A percentile compares a stretch with the other conserved stretches of the same genome.
Evolutionary conservation across 768 basidiomycete genomes (phyloP).

Genomic region (Artomyces pyxidatus): DNA sequence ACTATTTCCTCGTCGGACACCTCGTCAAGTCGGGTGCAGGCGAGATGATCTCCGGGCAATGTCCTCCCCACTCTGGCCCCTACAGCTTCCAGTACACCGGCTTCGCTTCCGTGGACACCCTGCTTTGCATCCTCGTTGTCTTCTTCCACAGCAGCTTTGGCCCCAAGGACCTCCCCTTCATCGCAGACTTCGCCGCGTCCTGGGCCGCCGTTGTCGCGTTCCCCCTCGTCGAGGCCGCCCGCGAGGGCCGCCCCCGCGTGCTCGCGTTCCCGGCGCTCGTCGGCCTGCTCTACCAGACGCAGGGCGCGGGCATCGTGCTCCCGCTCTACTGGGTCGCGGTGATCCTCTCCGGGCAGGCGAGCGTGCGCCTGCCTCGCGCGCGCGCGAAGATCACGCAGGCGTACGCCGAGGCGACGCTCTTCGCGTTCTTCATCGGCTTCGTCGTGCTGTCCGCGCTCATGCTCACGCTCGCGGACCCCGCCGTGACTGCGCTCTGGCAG

Average conservation of each 20-base stretch:
- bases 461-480: slow-evolving; percentile 7
- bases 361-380: not conserved
- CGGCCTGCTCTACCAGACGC: slow-evolving; percentile 7
- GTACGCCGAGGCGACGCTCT: slow-evolving; percentile 11
- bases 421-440: slow-evolving; percentile 9
- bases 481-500: slow-evolving; percentile 13
- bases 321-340: slow-evolving; percentile 12
- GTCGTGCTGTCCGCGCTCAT: slow-evolving; percentile 6
- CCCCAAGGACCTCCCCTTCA: slow-evolving; percentile 1
- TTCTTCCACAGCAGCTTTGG: slow-evolving; percentile 10
- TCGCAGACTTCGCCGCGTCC: slow-evolving; percentile 5
- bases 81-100: slow-evolving; percentile 11
- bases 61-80: slow-evolving; percentile 9
- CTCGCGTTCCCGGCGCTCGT: slow-evolving; percentile 4
- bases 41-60: not conserved
- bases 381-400: slow-evolving; percentile 11
- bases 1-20: slow-evolving; percentile 8
- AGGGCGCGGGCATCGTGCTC: slow-evolving; percentile 5
- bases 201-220: slow-evolving; percentile 4
- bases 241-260: slow-evolving; percentile 1
- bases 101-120: not conserved
- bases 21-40: slow-evolving; percentile 8
- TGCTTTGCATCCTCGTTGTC: slow-evolving; percentile 11
- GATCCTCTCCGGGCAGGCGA: slow-evolving; percentile 9
- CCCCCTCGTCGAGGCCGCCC: slow-evolving; percentile 13